A percentile compares a stretch with the other conserved stretches of the same genome.
phyloP scores from a whole-genome alignment of 768 basidiomycete species.

The Daedaleopsis nitida region DNA sequence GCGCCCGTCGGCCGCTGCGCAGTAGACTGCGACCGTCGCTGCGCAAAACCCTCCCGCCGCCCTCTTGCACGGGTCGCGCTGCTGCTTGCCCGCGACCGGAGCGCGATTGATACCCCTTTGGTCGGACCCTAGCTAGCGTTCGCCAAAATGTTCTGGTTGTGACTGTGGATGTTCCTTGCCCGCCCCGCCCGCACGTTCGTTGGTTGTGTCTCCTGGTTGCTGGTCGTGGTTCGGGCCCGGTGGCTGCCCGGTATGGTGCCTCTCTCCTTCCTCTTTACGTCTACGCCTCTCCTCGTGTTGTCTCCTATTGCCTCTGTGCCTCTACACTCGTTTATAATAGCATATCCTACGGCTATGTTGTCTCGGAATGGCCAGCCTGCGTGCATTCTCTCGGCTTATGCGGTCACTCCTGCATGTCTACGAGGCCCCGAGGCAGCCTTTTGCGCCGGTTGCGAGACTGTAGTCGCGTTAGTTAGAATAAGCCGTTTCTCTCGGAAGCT shows the following conservation, averaged over 20 bases:
- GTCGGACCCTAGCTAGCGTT: conserved; percentile 1
- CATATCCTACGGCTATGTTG: conserved; percentile 4
- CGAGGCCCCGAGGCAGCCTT: no score
- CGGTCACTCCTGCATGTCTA: no score
- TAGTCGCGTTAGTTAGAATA: no score
- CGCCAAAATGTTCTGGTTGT: conserved; percentile 10
- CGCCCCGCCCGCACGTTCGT: conserved; percentile 17
- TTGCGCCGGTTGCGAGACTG: no score
- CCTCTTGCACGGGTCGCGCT: background rate
- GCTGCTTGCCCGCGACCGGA: background rate
- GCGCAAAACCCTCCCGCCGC: background rate
- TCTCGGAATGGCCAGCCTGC: background rate
- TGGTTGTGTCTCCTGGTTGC: background rate
- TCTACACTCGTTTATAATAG: conserved; percentile 28
- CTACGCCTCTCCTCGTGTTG: conserved; percentile 7
- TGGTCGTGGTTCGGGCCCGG: conserved; percentile 9
- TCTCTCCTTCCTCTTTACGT: background rate
- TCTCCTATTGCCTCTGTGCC: conserved; percentile 22
- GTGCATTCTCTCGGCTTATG: no score
- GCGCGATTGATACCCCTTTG: conserved; percentile 22
- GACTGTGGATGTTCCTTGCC: background rate
- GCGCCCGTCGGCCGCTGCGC: conserved; percentile 44
- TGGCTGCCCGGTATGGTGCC: conserved; percentile 13
- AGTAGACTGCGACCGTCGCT: background rate
- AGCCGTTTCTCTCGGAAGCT: no score